These are phyloP conservation scores for Alternaria triticina DNA, from an alignment of 2,329 filamentous ascomycete species.

Conservation along the genomic window DNA sequence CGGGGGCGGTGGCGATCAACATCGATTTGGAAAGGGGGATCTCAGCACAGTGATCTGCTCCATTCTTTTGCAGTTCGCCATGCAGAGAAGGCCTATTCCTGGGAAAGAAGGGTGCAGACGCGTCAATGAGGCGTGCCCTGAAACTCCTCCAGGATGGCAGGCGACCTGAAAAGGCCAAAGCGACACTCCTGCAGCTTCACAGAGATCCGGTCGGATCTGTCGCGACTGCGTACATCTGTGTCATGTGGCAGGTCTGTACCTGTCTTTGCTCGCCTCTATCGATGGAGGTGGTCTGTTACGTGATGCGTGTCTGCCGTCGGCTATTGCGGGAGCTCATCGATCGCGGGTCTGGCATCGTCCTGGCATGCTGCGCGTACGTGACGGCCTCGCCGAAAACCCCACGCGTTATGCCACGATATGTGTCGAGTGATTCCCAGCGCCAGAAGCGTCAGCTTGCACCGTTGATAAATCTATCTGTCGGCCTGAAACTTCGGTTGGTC, in stretches of 20 bases:
- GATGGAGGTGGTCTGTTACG: background rate
- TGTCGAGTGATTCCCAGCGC: constrained; percentile 5
- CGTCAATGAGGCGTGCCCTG: background rate
- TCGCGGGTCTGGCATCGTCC: background rate
- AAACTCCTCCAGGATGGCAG: background rate
- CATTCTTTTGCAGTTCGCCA: background rate
- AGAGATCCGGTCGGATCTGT: background rate
- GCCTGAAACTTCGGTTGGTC: constrained; percentile 11
- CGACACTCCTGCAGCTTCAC: background rate
- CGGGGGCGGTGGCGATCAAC: background rate
- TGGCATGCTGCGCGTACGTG: background rate
- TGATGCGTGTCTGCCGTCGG: background rate
- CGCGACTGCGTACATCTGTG: background rate
- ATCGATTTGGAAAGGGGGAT: background rate
- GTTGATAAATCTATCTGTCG: constrained; percentile 1
- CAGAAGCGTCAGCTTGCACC: background rate
- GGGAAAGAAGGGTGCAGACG: background rate
- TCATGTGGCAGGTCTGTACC: background rate
- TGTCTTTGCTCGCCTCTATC: background rate
- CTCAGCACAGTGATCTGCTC: background rate
- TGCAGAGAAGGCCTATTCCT: background rate
- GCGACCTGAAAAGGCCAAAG: background rate
- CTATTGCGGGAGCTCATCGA: background rate
- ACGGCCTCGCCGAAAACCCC: background rate
- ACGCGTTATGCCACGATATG: constrained; percentile 5